phyloP scores from a whole-genome alignment of 2,329 filamentous ascomycete species.

The Pyrenochaeta sp. region DNA sequence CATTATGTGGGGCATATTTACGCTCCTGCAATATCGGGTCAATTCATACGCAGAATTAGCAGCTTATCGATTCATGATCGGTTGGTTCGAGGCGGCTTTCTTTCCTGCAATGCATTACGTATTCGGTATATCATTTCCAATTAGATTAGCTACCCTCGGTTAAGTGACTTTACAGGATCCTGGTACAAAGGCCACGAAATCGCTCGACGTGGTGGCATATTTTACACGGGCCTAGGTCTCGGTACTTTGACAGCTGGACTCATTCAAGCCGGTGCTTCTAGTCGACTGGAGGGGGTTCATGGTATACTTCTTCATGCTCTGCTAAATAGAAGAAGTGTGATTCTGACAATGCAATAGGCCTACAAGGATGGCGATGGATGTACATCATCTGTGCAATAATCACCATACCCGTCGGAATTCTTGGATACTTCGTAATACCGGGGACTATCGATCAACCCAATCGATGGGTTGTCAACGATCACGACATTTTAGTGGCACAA shows the following conservation, averaged over 20 bases:
- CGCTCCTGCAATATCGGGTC: conserved; percentile 61
- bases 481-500: conserved; percentile 57
- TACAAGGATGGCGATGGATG: conserved; percentile 34
- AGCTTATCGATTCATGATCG: conserved; percentile 62
- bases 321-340: neutral
- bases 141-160: neutral
- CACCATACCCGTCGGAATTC: conserved; percentile 61
- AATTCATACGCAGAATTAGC: conserved; percentile 58
- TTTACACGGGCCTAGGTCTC: conserved; percentile 60
- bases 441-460: conserved; percentile 60
- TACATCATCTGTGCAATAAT: conserved; percentile 54
- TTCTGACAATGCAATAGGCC: neutral
- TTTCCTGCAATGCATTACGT: conserved; percentile 38
- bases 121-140: conserved; percentile 7
- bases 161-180: conserved; percentile 36
- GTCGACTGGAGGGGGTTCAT: conserved; percentile 64
- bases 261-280: conserved; percentile 43
- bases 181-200: conserved; percentile 56
- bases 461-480: conserved; percentile 52
- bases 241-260: conserved; percentile 62
- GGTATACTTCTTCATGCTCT: conserved; percentile 25
- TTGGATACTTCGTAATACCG: conserved; percentile 61
- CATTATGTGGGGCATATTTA: conserved; percentile 63
- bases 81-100: conserved; percentile 58
- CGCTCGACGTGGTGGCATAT: conserved; percentile 58